Base-by-base conservation (phyloP, 2,329 filamentous ascomycete genomes). In the Epichloe aotearoae region DNA sequence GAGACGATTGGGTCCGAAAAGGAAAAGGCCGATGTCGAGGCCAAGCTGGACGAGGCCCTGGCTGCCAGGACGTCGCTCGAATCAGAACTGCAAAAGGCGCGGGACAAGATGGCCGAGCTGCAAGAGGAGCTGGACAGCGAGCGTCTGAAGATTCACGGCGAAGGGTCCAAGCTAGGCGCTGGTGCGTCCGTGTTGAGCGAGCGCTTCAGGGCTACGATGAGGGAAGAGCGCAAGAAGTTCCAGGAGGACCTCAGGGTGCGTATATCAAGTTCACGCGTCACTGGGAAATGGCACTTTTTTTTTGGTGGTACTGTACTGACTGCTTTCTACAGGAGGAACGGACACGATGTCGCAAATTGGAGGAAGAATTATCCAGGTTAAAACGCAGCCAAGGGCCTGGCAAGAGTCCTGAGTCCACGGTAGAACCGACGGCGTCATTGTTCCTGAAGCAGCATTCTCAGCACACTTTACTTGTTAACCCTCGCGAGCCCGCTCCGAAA, bases 171-270 rank as follows among this genome's bases (percentile, higher is more conserved):
- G 49, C 56, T 62, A 3, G 66, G 72, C 5, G 66, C 67, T 0
- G 75, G 75, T 2, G 74, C 75, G 12, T 68, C 68, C 8, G 69
- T 77, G 69, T 66, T 78, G 55, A 78, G 75, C 59, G 75, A 78
- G 64, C 75, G 77, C 63, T 78, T 78, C 65, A 64, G 75, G 46
- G 66, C 70, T 7, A 76, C 73, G 20, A 77, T 78, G 75, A 72
- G 75, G 57, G 74, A 76, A 60, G 75, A 78, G 66, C 69, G 75
- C 56, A 76, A 71, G 67, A 76, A 72, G 63, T 77, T 76, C 65
- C 74, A 77, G 55, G 74, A 77, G 55, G 75, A 76, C 52, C 59
- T 78, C 40, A 69, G 65, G 66, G 74, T 76, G 61, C 59, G 73
- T 59, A 33, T 10, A 23, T 1, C 11, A 14, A 37, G 19, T n/a